Percentiles rank a stretch among this genome's conserved stretches.
phyloP scores from a whole-genome alignment of 2,329 filamentous ascomycete genomes.

The Fusarium poae region DNA sequence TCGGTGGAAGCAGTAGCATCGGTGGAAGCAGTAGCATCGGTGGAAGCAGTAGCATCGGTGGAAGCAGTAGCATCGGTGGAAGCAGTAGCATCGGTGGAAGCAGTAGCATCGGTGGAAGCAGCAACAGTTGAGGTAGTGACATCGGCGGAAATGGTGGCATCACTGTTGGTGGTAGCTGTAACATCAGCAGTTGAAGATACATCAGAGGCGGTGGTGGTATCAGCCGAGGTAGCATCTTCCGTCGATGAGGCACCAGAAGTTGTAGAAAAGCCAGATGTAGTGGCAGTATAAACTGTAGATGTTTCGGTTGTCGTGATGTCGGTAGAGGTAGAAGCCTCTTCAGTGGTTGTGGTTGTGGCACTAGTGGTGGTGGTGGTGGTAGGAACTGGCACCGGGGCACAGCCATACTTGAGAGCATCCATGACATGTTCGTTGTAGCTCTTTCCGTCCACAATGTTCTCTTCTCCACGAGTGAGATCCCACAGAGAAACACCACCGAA shows the following conservation, averaged over 20 bases:
- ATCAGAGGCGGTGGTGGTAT: constrained; percentile 11
- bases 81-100: constrained; percentile 10
- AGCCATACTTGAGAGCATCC: constrained; percentile 56
- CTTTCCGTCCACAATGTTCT: constrained; percentile 52
- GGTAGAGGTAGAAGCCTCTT: constrained; percentile 25
- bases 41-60: too few species aligned
- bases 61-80: too few species aligned
- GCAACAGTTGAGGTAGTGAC: background rate
- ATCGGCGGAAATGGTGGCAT: too few species aligned
- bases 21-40: background rate
- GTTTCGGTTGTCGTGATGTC: constrained; percentile 20
- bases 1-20: background rate
- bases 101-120: background rate
- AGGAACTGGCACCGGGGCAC: constrained; percentile 48
- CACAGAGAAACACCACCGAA: constrained; percentile 63
- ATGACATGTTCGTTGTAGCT: constrained; percentile 55
- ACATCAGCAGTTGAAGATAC: constrained; percentile 18
- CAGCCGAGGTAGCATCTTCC: constrained; percentile 8
- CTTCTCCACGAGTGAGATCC: constrained; percentile 56
- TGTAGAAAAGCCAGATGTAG: constrained; percentile 22
- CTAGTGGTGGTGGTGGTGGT: constrained; percentile 36
- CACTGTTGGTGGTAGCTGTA: constrained; percentile 12
- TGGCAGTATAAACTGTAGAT: constrained; percentile 22
- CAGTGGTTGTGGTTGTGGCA: constrained; percentile 22
- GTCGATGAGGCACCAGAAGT: constrained; percentile 10